Conservation (phyloP, 805 yeast genomes). For the Tetrapisispora taiwanensis region DNA sequence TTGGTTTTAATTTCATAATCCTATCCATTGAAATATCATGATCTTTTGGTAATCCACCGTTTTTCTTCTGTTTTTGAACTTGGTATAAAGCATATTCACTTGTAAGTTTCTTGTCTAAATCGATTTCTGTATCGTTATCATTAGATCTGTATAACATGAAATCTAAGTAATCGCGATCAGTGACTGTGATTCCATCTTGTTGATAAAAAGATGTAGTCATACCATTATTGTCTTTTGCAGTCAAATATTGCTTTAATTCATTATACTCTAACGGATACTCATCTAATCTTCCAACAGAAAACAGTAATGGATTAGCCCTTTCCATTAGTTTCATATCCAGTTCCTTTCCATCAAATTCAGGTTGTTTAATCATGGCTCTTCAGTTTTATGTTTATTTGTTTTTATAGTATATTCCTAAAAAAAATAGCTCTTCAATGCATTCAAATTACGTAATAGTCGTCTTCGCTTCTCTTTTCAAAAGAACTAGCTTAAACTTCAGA, state of each 20-base stretch:
- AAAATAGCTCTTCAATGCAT: too few species aligned
- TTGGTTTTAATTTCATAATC: conserved; percentile 7
- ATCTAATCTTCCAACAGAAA: conserved; percentile 16
- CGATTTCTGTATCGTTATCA: conserved; percentile 9
- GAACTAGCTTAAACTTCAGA: too few species aligned
- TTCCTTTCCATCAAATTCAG: not conserved
- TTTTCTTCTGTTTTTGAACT: conserved; percentile 11
- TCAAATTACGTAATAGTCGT: too few species aligned
- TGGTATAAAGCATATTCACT: conserved; percentile 24
- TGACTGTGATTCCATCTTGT: conserved; percentile 4
- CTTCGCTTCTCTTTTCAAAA: too few species aligned
- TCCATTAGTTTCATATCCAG: conserved; percentile 13
- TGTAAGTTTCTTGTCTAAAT: conserved; percentile 21
- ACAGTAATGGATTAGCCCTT: conserved; percentile 21
- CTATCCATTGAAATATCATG: conserved; percentile 6
- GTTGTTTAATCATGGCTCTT: not conserved
- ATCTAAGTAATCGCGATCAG: conserved; percentile 21
- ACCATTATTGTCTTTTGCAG: conserved; percentile 6
- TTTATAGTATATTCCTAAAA: too few species aligned
- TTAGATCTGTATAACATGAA: conserved; percentile 13
- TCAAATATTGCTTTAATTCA: conserved; percentile 20
- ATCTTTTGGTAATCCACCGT: conserved; percentile 3
- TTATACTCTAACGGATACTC: conserved; percentile 22
- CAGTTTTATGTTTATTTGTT: too few species aligned
- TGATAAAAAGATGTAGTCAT: not conserved